These are phyloP conservation scores for Coemansia sp. DNA, from an alignment of 371 early-diverging fungal species.

Conservation along the genomic window DNA sequence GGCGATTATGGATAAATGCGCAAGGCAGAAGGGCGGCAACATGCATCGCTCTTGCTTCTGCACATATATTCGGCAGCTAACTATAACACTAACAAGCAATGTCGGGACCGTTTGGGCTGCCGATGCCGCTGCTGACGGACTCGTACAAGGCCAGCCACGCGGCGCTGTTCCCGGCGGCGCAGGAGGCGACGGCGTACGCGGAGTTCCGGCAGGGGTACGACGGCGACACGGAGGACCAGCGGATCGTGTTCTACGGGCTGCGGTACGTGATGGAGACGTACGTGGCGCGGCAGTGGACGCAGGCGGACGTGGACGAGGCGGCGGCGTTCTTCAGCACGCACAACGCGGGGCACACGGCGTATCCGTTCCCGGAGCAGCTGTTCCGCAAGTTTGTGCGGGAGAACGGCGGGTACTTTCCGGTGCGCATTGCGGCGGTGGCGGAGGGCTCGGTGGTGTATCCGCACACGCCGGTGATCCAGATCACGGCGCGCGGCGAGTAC, in stretches of 20 bases:
- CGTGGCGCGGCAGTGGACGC: conserved; percentile 62
- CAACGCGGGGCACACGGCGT: conserved; percentile 60
- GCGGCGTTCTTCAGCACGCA: conserved; percentile 70
- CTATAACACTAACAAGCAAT: conserved; percentile 2
- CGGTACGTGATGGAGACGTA: conserved; percentile 75
- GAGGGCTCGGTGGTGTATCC: conserved; percentile 77
- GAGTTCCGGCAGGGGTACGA: conserved; percentile 71
- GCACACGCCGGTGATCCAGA: conserved; percentile 74
- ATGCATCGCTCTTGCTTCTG: neutral
- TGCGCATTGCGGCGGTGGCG: conserved; percentile 67
- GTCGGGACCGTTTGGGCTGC: conserved; percentile 49
- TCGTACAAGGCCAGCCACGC: conserved; percentile 80
- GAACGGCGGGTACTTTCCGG: conserved; percentile 77
- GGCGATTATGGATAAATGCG: too few relatives aligned
- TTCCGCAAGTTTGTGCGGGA: conserved; percentile 71
- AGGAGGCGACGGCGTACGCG: conserved; percentile 70
- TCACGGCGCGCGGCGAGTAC: conserved; percentile 68
- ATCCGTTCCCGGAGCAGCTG: conserved; percentile 74
- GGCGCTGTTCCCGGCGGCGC: conserved; percentile 66
- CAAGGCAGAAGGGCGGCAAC: too few relatives aligned
- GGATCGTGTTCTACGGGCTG: conserved; percentile 79
- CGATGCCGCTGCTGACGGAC: conserved; percentile 58
- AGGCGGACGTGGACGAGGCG: conserved; percentile 62
- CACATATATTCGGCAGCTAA: neutral
- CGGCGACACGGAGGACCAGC: conserved; percentile 62